Percentiles rank a stretch among this genome's conserved stretches.
These are phyloP conservation scores for Melocanna baccifera DNA, from an alignment of 176 grass and related monocot species.

Conservation along the genomic window DNA sequence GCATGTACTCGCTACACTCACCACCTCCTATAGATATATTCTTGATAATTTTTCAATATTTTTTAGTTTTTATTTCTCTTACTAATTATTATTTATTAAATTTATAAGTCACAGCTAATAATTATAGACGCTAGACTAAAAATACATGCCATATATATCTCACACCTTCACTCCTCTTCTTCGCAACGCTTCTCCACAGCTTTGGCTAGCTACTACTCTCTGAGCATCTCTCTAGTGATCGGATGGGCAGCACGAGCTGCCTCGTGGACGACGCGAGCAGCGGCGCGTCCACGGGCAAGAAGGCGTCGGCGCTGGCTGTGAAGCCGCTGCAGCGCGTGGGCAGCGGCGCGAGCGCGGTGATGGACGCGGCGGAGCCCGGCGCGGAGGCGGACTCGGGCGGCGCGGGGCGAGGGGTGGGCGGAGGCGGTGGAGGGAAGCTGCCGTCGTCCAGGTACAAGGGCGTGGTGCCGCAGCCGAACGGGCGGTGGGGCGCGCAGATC, in stretches of 20 bases:
- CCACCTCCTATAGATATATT: too few relatives aligned
- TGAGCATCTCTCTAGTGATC: constrained; percentile 6
- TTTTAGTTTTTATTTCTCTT: too few relatives aligned
- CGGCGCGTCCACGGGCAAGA: constrained; percentile 56
- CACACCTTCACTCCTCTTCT: constrained; percentile 4
- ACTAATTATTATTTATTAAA: too few relatives aligned
- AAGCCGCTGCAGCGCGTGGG: constrained; percentile 47
- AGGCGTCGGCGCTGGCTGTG: not conserved
- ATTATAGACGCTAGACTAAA: too few relatives aligned
- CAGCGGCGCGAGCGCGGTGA: constrained; percentile 49
- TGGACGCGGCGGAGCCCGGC: constrained; percentile 49
- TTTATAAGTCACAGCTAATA: too few relatives aligned
- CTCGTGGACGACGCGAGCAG: constrained; percentile 53
- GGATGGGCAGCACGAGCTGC: constrained; percentile 54
- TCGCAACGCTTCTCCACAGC: not conserved
- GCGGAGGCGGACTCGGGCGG: constrained; percentile 40
- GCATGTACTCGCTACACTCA: constrained; percentile 1
- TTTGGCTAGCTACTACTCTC: not conserved
- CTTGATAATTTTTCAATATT: too few relatives aligned
- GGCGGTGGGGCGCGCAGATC: constrained; percentile 97
- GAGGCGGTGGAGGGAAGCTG: constrained; percentile 19
- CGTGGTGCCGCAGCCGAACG: constrained; percentile 97
- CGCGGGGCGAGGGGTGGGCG: not conserved
- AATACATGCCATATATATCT: constrained; percentile 12
- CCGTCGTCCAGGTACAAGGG: constrained; percentile 93